phyloP scores from a whole-genome alignment of 2,329 filamentous ascomycete genomes.

The Xylaria sp. region DNA sequence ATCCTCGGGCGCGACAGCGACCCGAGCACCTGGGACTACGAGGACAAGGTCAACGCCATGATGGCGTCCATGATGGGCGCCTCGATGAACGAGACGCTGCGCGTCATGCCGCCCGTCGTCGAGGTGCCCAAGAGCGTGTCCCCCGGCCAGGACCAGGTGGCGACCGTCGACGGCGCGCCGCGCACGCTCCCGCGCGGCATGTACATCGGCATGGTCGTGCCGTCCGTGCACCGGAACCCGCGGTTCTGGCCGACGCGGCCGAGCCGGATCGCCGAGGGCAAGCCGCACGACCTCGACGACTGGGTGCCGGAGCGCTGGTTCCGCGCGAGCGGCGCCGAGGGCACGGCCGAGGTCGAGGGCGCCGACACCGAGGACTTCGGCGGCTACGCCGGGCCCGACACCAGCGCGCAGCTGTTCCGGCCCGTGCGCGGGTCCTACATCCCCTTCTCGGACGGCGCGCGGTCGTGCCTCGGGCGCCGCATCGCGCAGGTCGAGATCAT shows the following conservation, averaged over 20 bases:
- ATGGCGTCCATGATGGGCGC: constrained; percentile 73
- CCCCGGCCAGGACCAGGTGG: constrained; percentile 52
- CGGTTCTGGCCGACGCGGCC: constrained; percentile 68
- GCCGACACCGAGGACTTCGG: constrained; percentile 58
- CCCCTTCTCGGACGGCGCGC: constrained; percentile 61
- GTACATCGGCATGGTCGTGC: constrained; percentile 58
- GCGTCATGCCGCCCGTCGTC: constrained; percentile 71
- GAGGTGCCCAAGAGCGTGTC: constrained; percentile 70
- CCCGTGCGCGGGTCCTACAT: constrained; percentile 59
- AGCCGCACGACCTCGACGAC: constrained; percentile 63
- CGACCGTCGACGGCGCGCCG: constrained; percentile 57
- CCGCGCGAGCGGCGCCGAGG: constrained; percentile 33
- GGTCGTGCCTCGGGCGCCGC: constrained; percentile 60
- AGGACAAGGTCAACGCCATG: constrained; percentile 64
- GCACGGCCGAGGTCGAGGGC: constrained; percentile 26
- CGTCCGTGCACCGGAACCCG: constrained; percentile 67
- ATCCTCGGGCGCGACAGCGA: constrained; percentile 64
- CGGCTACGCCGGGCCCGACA: constrained; percentile 61
- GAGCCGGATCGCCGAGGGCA: constrained; percentile 44
- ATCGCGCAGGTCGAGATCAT: constrained; percentile 64
- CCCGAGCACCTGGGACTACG: constrained; percentile 70
- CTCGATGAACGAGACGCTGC: constrained; percentile 76
- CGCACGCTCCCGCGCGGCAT: constrained; percentile 51
- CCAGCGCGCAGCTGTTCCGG: constrained; percentile 62
- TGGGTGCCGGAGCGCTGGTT: constrained; percentile 78